Evolutionary conservation across 177 flowering plant species (phyloP), one percentile per base, ranked within the genome.

Genomic region (Vitis hybrid): DNA sequence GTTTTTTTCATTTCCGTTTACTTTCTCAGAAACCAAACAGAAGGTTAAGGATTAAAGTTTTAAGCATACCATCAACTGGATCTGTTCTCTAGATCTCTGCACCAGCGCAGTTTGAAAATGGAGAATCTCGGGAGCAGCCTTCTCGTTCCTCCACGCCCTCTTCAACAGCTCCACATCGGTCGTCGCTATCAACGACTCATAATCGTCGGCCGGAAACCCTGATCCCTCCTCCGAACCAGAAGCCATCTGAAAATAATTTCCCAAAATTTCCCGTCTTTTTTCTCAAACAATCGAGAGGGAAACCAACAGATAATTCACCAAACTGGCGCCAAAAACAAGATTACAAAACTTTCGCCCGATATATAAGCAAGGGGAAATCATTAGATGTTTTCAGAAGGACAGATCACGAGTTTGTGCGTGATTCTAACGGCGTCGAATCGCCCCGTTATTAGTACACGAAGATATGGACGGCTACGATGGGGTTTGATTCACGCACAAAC

Each of bases 81-180:
- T 85, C 78, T 90, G 98, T 67, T 81, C 90, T 61, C 82, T 77
- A 35, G 84, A 68, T 67, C 92, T 78, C 70, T 81, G 79, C 3
- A 95, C 88, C 65, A 93, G 77, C 66, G 64, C 64, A 9, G 79
- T 30, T 70, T 91, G 81, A 70, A 73, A 91, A 14, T 67, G 85
- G 62, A 95, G 91, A 60, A 93, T 91, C 80, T 94, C 94, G 1
- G 97, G 99, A 18, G 98, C 88, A 3, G 92, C 92, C 80, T 94
- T 94, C 79, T 94, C 97, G 72, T 90, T 89, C 61, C 97, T 81
- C 97, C 97, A 92, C 6, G 91, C 92, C 56, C 81, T 74, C 75
- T 89, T 95, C 80, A 95, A 66, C 1, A 86, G 85, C 81, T 93
- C 97, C 7, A 84, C 92, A 11, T 91, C 97, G 8, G 98, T 82